These are phyloP conservation scores for Boletus insuetus DNA, from an alignment of 768 basidiomycete species.

Conservation along the genomic window DNA sequence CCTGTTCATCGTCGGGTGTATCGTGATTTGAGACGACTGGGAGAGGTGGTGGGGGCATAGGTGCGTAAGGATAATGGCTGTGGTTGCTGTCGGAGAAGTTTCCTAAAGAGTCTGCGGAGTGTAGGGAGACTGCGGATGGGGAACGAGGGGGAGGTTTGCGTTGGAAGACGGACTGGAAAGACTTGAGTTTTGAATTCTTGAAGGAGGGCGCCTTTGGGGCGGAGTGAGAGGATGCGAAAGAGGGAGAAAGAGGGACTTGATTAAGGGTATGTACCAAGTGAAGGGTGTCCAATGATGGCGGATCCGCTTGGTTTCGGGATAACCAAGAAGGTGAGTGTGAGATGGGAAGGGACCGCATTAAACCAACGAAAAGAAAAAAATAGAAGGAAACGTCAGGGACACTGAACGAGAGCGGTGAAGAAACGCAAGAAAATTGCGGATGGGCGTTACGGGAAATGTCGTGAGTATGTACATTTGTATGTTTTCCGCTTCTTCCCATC, in stretches of 20 bases:
- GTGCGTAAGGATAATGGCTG: slow-evolving; percentile 51
- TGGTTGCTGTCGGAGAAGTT: slow-evolving; percentile 37
- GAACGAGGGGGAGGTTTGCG: slow-evolving; percentile 42
- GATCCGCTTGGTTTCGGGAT: slow-evolving; percentile 35
- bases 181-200: slow-evolving; percentile 37
- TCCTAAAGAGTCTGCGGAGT: slow-evolving; percentile 42
- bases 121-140: slow-evolving; percentile 49
- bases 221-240: slow-evolving; percentile 23
- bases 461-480: too few relatives aligned
- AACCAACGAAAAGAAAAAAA: neutral
- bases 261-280: slow-evolving; percentile 6
- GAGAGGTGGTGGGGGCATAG: slow-evolving; percentile 61
- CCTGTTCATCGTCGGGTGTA: slow-evolving; percentile 72
- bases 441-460: too few relatives aligned
- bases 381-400: neutral
- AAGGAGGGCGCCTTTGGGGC: slow-evolving; percentile 24
- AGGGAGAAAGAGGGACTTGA: slow-evolving; percentile 40
- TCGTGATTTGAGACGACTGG: slow-evolving; percentile 72
- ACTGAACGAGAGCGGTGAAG: too few relatives aligned
- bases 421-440: too few relatives aligned
- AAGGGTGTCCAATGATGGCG: slow-evolving; percentile 36
- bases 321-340: slow-evolving; percentile 35
- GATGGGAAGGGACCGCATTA: slow-evolving; percentile 33
- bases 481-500: too few relatives aligned
- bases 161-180: slow-evolving; percentile 52